Percentiles rank a stretch among this genome's conserved stretches.
Conservation (phyloP, 179 eudicot genomes). For the Dionaea muscipula region DNA sequence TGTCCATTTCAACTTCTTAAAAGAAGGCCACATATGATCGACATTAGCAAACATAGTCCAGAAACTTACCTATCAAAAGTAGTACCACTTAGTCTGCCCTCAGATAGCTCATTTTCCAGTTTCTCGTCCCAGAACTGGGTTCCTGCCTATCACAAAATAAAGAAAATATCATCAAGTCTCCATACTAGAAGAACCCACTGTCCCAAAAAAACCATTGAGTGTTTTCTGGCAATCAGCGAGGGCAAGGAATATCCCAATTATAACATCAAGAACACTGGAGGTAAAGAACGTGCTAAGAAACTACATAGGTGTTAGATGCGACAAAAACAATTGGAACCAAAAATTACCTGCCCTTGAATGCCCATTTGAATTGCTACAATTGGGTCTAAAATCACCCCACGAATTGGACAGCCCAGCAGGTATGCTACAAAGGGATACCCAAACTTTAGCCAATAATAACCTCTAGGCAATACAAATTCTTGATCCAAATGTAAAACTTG, state of each 20-base stretch:
- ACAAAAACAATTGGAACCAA: not conserved
- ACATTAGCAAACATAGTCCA: not conserved
- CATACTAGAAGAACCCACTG: no score
- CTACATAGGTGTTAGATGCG: not conserved
- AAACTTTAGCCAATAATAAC: not conserved
- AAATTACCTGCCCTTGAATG: constrained; percentile 81
- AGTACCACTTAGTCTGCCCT: constrained; percentile 67
- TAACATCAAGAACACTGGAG: no score
- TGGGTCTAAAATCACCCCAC: constrained; percentile 91
- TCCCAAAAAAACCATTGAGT: no score
- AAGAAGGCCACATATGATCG: no score
- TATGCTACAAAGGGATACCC: constrained; percentile 48
- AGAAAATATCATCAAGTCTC: not conserved
- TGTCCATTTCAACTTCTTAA: no score
- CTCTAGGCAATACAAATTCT: constrained; percentile 4
- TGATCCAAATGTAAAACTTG: no score
- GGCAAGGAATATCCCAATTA: no score
- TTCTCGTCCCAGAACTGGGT: constrained; percentile 98
- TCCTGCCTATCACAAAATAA: constrained; percentile 55
- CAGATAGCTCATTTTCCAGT: constrained; percentile 69
- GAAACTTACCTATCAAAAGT: constrained; percentile 74
- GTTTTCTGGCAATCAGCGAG: no score
- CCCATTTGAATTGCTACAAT: constrained; percentile 95
- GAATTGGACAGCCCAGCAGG: constrained; percentile 94
- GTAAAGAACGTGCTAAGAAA: not conserved